These are phyloP conservation scores for Lipomyces chichibuensis DNA, from an alignment of 805 yeast species.

Conservation along the genomic window DNA sequence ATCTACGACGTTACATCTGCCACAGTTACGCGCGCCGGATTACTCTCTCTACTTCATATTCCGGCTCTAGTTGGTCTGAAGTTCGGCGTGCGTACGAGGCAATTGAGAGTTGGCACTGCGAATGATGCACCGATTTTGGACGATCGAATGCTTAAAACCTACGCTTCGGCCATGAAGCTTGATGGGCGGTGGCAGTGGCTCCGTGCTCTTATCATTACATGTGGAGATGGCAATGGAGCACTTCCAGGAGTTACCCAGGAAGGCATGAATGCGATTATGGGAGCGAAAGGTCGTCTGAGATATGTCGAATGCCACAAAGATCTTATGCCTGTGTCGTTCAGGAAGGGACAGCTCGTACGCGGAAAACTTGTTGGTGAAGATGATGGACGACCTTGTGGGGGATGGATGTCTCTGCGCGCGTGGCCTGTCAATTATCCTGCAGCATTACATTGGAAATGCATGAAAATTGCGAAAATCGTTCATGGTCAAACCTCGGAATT, in stretches of 20 bases:
- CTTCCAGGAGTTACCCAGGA: neutral
- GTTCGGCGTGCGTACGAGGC: neutral
- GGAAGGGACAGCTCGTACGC: neutral
- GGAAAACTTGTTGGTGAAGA: neutral
- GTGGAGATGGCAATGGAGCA: neutral
- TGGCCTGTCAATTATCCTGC: neutral
- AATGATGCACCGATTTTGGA: neutral
- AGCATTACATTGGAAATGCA: neutral
- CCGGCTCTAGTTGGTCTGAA: neutral
- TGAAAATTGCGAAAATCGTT: neutral
- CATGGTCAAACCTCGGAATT: neutral
- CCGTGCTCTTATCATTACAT: neutral
- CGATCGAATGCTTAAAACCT: neutral
- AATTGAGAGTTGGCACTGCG: neutral
- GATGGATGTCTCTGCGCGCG: slow-evolving; percentile 1
- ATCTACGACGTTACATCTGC: neutral
- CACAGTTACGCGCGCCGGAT: neutral
- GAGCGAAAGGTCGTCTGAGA: neutral
- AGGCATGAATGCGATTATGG: neutral
- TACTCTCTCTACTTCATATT: neutral
- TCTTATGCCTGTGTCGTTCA: neutral
- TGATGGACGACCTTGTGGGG: neutral
- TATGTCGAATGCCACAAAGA: neutral
- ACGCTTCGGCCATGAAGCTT: neutral
- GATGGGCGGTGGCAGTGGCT: neutral